Percentiles rank a stretch among this genome's conserved stretches.
Evolutionary conservation across 2,329 filamentous ascomycete genomes (phyloP).

Genomic region (Claviceps africana): DNA sequence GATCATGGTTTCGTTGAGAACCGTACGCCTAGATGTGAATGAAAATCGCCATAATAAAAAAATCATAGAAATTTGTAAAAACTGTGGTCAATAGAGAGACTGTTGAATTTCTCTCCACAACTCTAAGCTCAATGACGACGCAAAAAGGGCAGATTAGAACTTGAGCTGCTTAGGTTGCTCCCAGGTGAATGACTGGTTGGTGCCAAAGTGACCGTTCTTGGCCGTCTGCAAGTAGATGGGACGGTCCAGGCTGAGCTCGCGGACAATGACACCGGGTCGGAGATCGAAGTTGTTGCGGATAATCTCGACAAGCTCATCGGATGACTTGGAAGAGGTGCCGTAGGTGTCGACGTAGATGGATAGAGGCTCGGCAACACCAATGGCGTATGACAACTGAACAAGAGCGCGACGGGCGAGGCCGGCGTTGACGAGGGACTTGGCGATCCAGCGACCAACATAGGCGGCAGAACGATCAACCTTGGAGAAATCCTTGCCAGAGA

Average conservation of each 20-base stretch:
- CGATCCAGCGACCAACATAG: slow-evolving; percentile 96
- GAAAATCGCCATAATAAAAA: slow-evolving; percentile 24
- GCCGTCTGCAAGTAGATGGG: slow-evolving; percentile 98
- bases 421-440: slow-evolving; percentile 88
- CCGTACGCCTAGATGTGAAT: slow-evolving; percentile 26
- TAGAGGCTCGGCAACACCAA: slow-evolving; percentile 94
- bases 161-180: slow-evolving; percentile 94
- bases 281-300: slow-evolving; percentile 95
- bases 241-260: slow-evolving; percentile 85
- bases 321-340: slow-evolving; percentile 80
- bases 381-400: slow-evolving; percentile 98
- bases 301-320: slow-evolving; percentile 88
- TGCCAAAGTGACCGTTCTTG: slow-evolving; percentile 98
- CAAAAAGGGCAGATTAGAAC: slow-evolving; percentile 46
- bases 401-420: slow-evolving; percentile 83
- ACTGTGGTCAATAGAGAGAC: slow-evolving; percentile 18
- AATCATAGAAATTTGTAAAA: slow-evolving; percentile 20
- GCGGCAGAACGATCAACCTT: slow-evolving; percentile 98
- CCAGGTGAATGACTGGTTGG: slow-evolving; percentile 95
- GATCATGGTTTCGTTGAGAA: slow-evolving; percentile 31
- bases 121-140: slow-evolving; percentile 1
- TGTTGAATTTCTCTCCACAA: slow-evolving; percentile 28
- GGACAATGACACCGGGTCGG: slow-evolving; percentile 94
- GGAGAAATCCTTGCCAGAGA: slow-evolving; percentile 99
- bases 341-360: slow-evolving; percentile 97